A percentile compares a stretch with the other conserved stretches of the same genome.
Evolutionary conservation across 345 rosid genomes (phyloP).

Genomic region (Hibiscus syriacus): DNA sequence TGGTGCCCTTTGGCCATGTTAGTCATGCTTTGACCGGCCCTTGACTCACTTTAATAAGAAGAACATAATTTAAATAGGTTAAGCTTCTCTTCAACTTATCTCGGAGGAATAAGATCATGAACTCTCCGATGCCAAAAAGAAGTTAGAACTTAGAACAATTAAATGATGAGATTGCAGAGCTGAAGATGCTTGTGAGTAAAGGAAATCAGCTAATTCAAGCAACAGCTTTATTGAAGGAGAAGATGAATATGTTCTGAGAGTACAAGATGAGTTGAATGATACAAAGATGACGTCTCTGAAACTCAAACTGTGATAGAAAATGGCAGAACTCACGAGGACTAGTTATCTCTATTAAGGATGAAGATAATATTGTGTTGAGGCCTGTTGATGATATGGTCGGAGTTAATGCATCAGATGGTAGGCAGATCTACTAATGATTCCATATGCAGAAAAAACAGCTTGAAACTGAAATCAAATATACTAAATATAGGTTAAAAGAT

Average conservation of each 20-base stretch:
- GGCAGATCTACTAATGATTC: conserved; percentile 30
- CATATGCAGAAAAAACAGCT: conserved; percentile 46
- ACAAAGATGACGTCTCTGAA: conserved; percentile 49
- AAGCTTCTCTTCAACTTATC: conserved; percentile 53
- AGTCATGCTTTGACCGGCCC: no score
- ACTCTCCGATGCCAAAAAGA: conserved; percentile 40
- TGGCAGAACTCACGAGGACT: conserved; percentile 58
- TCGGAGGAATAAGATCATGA: conserved; percentile 61
- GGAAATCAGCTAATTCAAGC: conserved; percentile 59
- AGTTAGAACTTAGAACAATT: conserved; percentile 61
- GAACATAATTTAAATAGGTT: no score
- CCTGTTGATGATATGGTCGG: conserved; percentile 17
- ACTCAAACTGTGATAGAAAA: conserved; percentile 59
- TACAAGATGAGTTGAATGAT: conserved; percentile 48
- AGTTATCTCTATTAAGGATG: conserved; percentile 34
- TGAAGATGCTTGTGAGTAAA: conserved; percentile 48
- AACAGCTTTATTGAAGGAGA: conserved; percentile 49
- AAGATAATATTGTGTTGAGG: conserved; percentile 18
- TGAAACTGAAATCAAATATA: conserved; percentile 50
- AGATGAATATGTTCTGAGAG: conserved; percentile 45
- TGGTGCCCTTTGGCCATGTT: no score
- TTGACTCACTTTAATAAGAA: no score
- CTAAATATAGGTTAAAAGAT: conserved; percentile 49
- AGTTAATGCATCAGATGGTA: conserved; percentile 23
- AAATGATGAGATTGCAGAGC: conserved; percentile 46